Evolutionary conservation across 2,329 filamentous ascomycete genomes (phyloP).

Genomic region (Pseudovirgaria hyperparasitica): DNA sequence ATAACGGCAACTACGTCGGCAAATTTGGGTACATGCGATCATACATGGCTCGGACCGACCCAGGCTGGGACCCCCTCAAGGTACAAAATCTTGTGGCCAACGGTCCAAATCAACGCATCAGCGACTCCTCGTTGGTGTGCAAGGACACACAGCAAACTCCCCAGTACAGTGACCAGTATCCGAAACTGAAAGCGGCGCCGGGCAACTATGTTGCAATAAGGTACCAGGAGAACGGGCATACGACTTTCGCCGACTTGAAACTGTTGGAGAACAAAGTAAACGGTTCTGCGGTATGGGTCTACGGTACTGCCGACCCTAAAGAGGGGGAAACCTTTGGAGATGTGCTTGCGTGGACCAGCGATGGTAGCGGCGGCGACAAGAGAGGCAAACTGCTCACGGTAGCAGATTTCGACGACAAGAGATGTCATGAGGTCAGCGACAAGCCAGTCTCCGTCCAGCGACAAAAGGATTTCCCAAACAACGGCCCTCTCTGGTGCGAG

Average conservation of each 20-base stretch:
- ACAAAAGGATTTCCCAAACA: slow-evolving; percentile 41
- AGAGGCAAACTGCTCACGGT: slow-evolving; percentile 64
- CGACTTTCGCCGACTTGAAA: slow-evolving; percentile 26
- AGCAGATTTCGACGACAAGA: slow-evolving; percentile 77
- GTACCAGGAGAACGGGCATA: slow-evolving; percentile 39
- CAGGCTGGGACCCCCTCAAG: slow-evolving; percentile 48
- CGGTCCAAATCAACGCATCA: slow-evolving; percentile 29
- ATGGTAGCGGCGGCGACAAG: slow-evolving; percentile 69
- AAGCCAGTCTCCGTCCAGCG: slow-evolving; percentile 45
- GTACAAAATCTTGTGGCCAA: slow-evolving; percentile 49
- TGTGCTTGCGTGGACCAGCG: slow-evolving; percentile 70
- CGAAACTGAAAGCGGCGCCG: slow-evolving; percentile 46
- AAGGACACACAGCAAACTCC: slow-evolving; percentile 47
- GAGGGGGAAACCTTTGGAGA: slow-evolving; percentile 44
- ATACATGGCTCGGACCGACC: slow-evolving; percentile 45
- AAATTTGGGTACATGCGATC: slow-evolving; percentile 63
- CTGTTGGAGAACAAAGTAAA: slow-evolving; percentile 26
- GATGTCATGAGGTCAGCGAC: slow-evolving; percentile 71
- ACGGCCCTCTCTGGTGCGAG: slow-evolving; percentile 62
- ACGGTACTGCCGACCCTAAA: slow-evolving; percentile 34
- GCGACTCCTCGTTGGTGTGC: slow-evolving; percentile 47
- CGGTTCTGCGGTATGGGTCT: slow-evolving; percentile 35
- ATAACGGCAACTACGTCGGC: slow-evolving; percentile 62
- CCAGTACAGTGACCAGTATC: slow-evolving; percentile 42
- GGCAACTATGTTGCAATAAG: slow-evolving; percentile 35